Base-by-base conservation (phyloP, 345 rosid species). In the Dimocarpus longan region DNA sequence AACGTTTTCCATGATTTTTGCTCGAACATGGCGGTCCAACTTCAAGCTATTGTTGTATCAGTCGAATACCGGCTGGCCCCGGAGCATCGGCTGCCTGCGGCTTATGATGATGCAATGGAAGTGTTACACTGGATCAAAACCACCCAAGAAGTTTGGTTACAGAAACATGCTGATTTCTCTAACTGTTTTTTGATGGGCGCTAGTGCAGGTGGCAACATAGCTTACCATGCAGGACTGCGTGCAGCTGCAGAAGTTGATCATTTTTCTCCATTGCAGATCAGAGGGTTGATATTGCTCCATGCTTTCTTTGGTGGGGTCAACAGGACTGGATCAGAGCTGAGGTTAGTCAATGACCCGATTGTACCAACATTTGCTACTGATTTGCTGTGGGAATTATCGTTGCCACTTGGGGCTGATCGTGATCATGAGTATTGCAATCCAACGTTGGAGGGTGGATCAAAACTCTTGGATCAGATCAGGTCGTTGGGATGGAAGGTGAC, bases 361-460 rank as follows among this genome's bases (percentile, higher is more conserved):
- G 66, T 90, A 26, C 88, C 95, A 1, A 82, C 72, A 0, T 6
- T 21, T 0, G 82, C 63, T 10, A 32, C 10, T 12, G 95, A 92
- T 37, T 22, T 88, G 42, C 72, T 89, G 84, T 93, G 93, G 98
- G 84, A 88, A 13, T 74, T 89, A 3, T 64, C 88, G 4, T 67
- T 93, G 62, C 96, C 96, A 5, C 8, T 69, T 0, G 94, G 90
- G 1, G 87, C 40, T 54, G 84, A 86, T 46, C 87, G 92, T 2
- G 95, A 91, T 69, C 93, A 92, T 5, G 88, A 82, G 88, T 89
- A 79, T 44, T 83, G 88, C 57, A 90, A 91, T 83, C 94, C 91
- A 54, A 77, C 68, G 81, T 87, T 24, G 43, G 74, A 75, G 0
- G 81, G 80, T 43, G 89, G 83, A 24, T 82, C 88, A 10, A 43